Base-by-base conservation (phyloP, 1,284 basidiomycete genomes). In the Ceratobasidium papillatum region DNA sequence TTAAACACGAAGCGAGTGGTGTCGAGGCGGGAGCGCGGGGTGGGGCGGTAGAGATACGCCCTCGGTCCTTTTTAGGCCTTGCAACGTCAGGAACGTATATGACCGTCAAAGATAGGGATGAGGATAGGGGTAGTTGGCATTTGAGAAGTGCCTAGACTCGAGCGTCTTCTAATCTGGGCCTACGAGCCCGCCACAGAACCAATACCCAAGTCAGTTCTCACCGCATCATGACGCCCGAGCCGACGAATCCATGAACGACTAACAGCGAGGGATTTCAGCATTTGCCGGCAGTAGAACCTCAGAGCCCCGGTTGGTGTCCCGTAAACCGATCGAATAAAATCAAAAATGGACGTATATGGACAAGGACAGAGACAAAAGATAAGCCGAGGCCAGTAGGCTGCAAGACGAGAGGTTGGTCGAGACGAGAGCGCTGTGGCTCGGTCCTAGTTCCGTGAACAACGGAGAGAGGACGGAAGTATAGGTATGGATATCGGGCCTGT, bases 251-350 rank as follows among this genome's bases (percentile, higher is more conserved):
- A 19, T 7, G 7, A 34, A 34, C 30, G 25, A 7, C 54, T 32
- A 34, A 56, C 54, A 32, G 54, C 54, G 54, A 56, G 54, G 54
- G 54, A 56, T 56, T 56, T 56, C 54, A 56, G 25, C 30, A 19
- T 34, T 56, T 8, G 30, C 4, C 54, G 30, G 54, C 30, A 56
- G 54, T 11, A 56, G 27, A 32, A 34, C 30, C 30, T 56, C 27
- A 56, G 30, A 56, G 27, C 54, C 30, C 14, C 30, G 27, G 30
- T 11, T 34, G 30, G 1, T 8, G 9, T 34, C 19, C 19, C 45
- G 45, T 47, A 47, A 47, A 47, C 45, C 27, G 30, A 17, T 56
- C 11, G 12, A 56, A 56, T 14, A 34, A 34, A 56, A 56, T 56
- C 54, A 56, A 56, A 56, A 34, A 32, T 56, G 51, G 54, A 56